Conservation (phyloP, 345 rosid genomes). For the Camelina neglecta region DNA sequence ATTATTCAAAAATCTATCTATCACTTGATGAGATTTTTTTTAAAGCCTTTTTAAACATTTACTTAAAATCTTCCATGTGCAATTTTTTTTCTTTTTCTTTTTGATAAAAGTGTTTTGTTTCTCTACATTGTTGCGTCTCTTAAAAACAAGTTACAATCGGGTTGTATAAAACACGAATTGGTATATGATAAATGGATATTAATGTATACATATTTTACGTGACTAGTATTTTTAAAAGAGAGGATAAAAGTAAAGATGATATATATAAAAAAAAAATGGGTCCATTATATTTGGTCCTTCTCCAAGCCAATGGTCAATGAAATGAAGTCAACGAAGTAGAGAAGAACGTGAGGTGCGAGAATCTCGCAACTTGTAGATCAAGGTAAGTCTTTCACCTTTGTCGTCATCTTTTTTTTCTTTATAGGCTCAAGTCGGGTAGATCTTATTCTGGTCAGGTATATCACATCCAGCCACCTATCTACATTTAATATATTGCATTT, state of each 20-base stretch:
- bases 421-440: conserved; percentile 35
- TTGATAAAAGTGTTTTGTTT: too few relatives aligned
- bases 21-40: not conserved
- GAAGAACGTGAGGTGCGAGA: conserved; percentile 40
- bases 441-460: conserved; percentile 39
- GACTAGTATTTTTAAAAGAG: conserved; percentile 13
- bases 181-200: not conserved
- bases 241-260: not conserved
- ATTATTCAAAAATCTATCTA: not conserved
- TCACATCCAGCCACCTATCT: conserved; percentile 20
- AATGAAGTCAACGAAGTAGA: conserved; percentile 35
- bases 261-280: not conserved
- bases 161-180: not conserved
- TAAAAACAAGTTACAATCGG: not conserved
- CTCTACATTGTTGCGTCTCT: not conserved
- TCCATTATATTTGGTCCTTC: conserved; percentile 22
- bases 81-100: too few relatives aligned
- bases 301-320: conserved; percentile 16
- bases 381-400: conserved; percentile 33
- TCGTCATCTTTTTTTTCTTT: not conserved
- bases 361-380: conserved; percentile 35
- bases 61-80: too few relatives aligned
- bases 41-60: not conserved
- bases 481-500: not conserved
- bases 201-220: not conserved